Percentiles rank a stretch among this genome's conserved stretches.
phyloP scores from a whole-genome alignment of 2,329 filamentous ascomycete genomes.

The Cladophialophora yegresii region DNA sequence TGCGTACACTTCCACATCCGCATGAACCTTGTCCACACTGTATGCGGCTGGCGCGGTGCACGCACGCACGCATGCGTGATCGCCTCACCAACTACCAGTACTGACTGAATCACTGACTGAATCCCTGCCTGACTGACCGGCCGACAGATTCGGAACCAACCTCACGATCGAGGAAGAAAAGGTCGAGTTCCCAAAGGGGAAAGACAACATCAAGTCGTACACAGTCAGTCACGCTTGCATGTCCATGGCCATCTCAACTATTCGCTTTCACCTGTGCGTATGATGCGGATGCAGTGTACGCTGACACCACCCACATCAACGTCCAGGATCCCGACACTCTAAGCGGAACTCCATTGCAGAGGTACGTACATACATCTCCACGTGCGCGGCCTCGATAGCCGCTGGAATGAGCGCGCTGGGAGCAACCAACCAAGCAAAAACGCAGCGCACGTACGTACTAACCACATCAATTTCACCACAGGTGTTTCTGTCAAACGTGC shows the following conservation, averaged over 20 bases:
- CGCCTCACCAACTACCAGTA: too few relatives aligned
- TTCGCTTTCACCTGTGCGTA: not conserved
- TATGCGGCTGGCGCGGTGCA: too few relatives aligned
- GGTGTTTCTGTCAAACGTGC: constrained; percentile 52
- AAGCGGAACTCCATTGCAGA: constrained; percentile 50
- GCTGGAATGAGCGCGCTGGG: not conserved
- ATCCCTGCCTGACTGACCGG: too few relatives aligned
- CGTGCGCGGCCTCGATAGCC: not conserved
- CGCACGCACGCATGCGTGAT: too few relatives aligned
- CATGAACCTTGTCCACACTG: too few relatives aligned
- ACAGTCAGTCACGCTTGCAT: constrained; percentile 26
- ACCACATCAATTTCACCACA: constrained; percentile 7
- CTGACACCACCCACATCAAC: too few relatives aligned
- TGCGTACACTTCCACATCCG: too few relatives aligned
- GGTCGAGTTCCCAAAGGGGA: constrained; percentile 49
- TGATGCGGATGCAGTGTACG: not conserved
- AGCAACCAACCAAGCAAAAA: not conserved
- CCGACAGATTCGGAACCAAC: constrained; percentile 34
- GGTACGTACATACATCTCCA: constrained; percentile 4
- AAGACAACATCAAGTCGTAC: constrained; percentile 51
- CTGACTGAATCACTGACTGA: too few relatives aligned
- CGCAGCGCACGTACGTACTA: not conserved
- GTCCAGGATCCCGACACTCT: constrained; percentile 46
- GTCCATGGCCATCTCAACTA: not conserved
- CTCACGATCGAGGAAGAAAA: constrained; percentile 44